A percentile compares a stretch with the other conserved stretches of the same genome.
Conservation (phyloP, 306 rosid species). For the Datisca glomerata region DNA sequence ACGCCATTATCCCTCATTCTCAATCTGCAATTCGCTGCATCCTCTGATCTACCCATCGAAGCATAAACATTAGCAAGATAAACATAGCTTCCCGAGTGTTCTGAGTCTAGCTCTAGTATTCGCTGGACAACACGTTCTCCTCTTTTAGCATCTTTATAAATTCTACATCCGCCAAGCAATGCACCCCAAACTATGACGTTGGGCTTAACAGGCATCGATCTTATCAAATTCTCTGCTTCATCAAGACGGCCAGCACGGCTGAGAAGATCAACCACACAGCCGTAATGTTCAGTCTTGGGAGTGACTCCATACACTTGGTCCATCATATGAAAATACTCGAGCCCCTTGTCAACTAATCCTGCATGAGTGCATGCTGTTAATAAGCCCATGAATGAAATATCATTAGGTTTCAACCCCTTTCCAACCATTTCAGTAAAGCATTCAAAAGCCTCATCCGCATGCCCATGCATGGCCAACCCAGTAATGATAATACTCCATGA, state of each 20-base stretch:
- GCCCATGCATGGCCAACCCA: constrained; percentile 30
- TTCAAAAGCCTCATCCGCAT: constrained; percentile 20
- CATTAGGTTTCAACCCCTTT: constrained; percentile 19
- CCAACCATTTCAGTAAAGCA: constrained; percentile 20
- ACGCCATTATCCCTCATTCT: constrained; percentile 19
- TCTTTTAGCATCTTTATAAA: constrained; percentile 20
- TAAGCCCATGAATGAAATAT: constrained; percentile 25
- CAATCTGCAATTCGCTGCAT: constrained; percentile 25
- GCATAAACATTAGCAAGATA: constrained; percentile 24
- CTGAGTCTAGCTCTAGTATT: constrained; percentile 24
- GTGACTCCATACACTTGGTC: constrained; percentile 11
- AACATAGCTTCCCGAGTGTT: constrained; percentile 31
- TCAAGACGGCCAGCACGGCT: constrained; percentile 25
- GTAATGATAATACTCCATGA: constrained; percentile 31
- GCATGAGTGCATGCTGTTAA: constrained; percentile 28
- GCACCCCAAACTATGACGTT: constrained; percentile 36
- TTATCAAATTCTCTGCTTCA: constrained; percentile 23
- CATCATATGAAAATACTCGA: constrained; percentile 19
- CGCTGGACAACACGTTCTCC: constrained; percentile 13
- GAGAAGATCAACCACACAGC: constrained; percentile 27
- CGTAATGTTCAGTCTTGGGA: constrained; percentile 28
- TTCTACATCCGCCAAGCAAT: constrained; percentile 25
- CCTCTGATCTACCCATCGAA: constrained; percentile 24
- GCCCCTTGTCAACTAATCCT: constrained; percentile 25
- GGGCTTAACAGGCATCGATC: constrained; percentile 20